These are phyloP conservation scores for Coemansia sp. DNA, from an alignment of 192 early-diverging fungal genomes.

Conservation along the genomic window DNA sequence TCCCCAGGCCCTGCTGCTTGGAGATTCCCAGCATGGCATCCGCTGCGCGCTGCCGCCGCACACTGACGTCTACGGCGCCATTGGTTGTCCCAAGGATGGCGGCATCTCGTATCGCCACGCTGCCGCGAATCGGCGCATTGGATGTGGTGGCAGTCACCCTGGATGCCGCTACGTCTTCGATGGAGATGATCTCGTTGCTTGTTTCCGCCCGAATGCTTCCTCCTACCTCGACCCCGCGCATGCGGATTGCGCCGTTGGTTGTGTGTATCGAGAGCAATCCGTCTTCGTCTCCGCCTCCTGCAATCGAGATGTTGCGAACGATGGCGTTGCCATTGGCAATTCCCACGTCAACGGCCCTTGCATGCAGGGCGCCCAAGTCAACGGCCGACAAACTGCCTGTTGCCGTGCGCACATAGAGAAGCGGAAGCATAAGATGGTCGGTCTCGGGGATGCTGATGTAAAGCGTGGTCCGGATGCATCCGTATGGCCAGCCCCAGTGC, in stretches of 20 bases:
- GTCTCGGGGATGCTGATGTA: slow-evolving; percentile 12
- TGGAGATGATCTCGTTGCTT: slow-evolving; percentile 6
- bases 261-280: slow-evolving; percentile 17
- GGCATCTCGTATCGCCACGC: background rate
- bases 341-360: background rate
- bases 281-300: background rate
- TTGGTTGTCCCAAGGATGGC: slow-evolving; percentile 8
- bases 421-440: background rate
- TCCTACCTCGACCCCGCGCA: background rate
- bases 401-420: slow-evolving; percentile 14
- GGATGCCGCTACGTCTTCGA: background rate
- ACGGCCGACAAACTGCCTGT: slow-evolving; percentile 10
- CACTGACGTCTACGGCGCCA: slow-evolving; percentile 6
- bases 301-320: slow-evolving; percentile 11
- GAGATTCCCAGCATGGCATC: too few species aligned
- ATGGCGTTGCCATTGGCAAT: slow-evolving; percentile 21
- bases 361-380: slow-evolving; percentile 15
- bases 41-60: too few species aligned
- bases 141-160: slow-evolving; percentile 8
- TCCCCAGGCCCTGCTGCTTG: too few species aligned
- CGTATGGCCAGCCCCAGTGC: slow-evolving; percentile 31
- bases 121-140: slow-evolving; percentile 24
- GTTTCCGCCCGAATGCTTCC: background rate
- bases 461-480: slow-evolving; percentile 31
- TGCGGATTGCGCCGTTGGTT: slow-evolving; percentile 13